phyloP scores from a whole-genome alignment of 2,329 filamentous ascomycete genomes.

The Blumeria hordei region DNA sequence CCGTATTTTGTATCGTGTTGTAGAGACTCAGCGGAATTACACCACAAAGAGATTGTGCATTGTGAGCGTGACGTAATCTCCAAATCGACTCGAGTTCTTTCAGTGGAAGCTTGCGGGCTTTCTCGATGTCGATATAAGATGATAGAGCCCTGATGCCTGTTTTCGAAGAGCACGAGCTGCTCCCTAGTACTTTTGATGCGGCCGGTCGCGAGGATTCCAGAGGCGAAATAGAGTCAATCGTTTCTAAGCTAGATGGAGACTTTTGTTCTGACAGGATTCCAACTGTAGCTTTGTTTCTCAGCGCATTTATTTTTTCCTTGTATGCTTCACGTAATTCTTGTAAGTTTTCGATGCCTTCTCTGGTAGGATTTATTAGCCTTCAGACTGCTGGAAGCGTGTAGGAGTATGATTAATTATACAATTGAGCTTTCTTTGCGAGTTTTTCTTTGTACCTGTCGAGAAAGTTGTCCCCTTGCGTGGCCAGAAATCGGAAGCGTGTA shows the following conservation, averaged over 20 bases:
- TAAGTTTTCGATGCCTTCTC: conserved; percentile 42
- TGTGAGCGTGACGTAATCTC: conserved; percentile 62
- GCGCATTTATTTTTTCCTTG: conserved; percentile 52
- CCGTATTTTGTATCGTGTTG: conserved; percentile 42
- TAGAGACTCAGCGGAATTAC: conserved; percentile 55
- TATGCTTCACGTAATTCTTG: conserved; percentile 63
- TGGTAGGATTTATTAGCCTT: conserved; percentile 5
- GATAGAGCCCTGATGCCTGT: conserved; percentile 29
- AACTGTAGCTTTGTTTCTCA: conserved; percentile 42
- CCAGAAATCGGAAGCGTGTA: conserved; percentile 75
- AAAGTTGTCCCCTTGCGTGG: conserved; percentile 47
- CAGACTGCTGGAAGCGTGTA: background rate
- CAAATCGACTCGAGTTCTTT: conserved; percentile 75
- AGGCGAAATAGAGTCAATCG: conserved; percentile 13
- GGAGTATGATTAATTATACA: conserved; percentile 18
- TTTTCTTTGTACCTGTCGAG: conserved; percentile 73
- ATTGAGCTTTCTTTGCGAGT: conserved; percentile 56
- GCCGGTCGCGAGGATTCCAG: conserved; percentile 16
- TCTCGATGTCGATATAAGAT: conserved; percentile 56
- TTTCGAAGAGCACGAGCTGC: conserved; percentile 14
- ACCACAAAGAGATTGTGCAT: conserved; percentile 59
- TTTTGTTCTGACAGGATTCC: conserved; percentile 14
- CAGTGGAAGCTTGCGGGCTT: conserved; percentile 44
- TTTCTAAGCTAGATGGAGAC: conserved; percentile 6
- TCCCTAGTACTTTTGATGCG: conserved; percentile 10